phyloP scores from a whole-genome alignment of 108 stramenopile genomes.

The Pseudonitzschia pungens region DNA sequence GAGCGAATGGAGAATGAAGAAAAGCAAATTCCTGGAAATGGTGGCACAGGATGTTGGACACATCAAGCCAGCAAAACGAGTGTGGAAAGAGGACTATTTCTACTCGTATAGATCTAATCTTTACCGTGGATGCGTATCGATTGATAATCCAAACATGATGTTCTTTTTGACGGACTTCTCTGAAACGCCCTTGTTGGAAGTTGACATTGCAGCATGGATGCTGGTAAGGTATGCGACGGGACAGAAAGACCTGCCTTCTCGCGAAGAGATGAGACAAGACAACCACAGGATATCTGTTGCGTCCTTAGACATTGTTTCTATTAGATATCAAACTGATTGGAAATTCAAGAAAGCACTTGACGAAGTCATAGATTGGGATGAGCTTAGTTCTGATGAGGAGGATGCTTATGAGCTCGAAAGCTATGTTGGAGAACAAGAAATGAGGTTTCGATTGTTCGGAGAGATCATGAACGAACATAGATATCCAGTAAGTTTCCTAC shows the following conservation, averaged over 20 bases:
- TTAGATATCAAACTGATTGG: not conserved
- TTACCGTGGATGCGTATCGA: conserved; percentile 35
- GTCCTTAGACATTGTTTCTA: not conserved
- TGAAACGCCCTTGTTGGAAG: conserved; percentile 34
- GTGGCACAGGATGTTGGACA: not conserved
- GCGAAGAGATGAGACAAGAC: not conserved
- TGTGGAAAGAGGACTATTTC: not conserved
- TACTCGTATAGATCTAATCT: not conserved
- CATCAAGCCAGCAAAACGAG: not conserved
- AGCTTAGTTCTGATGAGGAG: not conserved
- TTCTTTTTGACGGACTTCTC: conserved; percentile 27
- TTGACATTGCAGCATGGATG: conserved; percentile 31
- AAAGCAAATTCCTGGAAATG: not conserved
- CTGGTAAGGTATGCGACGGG: not conserved
- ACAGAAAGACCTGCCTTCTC: not conserved
- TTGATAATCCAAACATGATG: conserved; percentile 58
- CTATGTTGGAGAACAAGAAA: not conserved
- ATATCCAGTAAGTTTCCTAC: conserved; percentile 7
- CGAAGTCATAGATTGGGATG: not conserved
- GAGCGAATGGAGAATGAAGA: not conserved
- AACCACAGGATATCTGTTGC: not conserved
- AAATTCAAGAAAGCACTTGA: not conserved
- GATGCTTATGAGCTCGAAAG: not conserved
- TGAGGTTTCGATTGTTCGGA: not conserved
- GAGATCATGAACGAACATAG: conserved; percentile 2